Evolutionary conservation across 2,329 filamentous ascomycete species (phyloP).

Genomic region (Eutypa lata): DNA sequence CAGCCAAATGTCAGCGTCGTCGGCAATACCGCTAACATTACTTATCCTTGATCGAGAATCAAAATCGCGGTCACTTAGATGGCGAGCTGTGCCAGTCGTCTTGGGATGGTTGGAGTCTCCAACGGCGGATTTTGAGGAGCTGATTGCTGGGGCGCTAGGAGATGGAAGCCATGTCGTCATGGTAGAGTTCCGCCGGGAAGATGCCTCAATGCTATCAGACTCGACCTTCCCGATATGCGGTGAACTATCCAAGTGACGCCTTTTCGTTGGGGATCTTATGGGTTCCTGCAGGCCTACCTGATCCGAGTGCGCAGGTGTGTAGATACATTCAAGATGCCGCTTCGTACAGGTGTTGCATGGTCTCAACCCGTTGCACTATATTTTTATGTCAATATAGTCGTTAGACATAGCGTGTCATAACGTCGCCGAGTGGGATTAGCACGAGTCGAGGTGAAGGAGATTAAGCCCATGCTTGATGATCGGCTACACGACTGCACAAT

Average conservation of each 20-base stretch:
- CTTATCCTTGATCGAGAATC: conserved; percentile 34
- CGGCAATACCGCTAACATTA: conserved; percentile 44
- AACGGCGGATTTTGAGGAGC: conserved; percentile 8
- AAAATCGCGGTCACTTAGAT: conserved; percentile 25
- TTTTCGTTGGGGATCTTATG: conserved; percentile 35
- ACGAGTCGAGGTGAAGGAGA: not conserved
- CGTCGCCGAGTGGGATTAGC: not conserved
- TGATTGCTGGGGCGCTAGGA: conserved; percentile 14
- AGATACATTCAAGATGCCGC: conserved; percentile 44
- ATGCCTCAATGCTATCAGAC: conserved; percentile 27
- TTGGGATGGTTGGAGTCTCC: conserved; percentile 17
- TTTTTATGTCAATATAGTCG: not conserved
- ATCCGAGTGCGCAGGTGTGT: conserved; percentile 33
- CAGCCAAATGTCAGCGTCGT: conserved; percentile 54
- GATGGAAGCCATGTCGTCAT: conserved; percentile 22
- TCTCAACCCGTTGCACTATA: conserved; percentile 55
- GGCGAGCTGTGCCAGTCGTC: conserved; percentile 12
- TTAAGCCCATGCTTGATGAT: not conserved
- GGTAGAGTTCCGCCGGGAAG: conserved; percentile 15
- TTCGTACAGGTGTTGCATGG: conserved; percentile 59
- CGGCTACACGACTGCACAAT: not conserved
- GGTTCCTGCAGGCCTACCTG: conserved; percentile 26
- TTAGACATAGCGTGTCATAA: not conserved
- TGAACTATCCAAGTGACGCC: conserved; percentile 29
- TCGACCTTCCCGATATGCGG: conserved; percentile 21